Evolutionary conservation across 345 rosid species (phyloP), one percentile per base, ranked within the genome.

Genomic region (Excoecaria cochinchinensis): DNA sequence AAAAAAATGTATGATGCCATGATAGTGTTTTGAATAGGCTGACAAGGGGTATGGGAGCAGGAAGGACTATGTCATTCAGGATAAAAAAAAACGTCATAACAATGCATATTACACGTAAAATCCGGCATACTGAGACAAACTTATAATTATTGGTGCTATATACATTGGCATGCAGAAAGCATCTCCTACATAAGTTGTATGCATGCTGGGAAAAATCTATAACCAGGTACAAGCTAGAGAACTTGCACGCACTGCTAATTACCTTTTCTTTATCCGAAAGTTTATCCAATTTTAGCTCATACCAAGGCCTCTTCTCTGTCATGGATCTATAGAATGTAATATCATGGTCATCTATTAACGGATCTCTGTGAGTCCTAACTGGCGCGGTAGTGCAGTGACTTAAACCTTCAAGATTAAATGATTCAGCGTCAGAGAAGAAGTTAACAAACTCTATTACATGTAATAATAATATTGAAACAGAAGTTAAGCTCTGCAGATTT

Each of bases 201-300:
- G 22, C 7, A 69, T 69, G 59, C 13, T 19, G 31, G 52, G 22
- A 10, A 73, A 62, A 61, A 36, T 47, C 7, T 50, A 42, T 61
- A 39, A 50, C 5, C 17, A 63, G 44, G 52, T 39, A 73, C 14
- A 11, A 21, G 53, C 5, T 16, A 68, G 16, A 50, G 72, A 69
- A 63, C 67, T 59, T 39, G 67, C 59, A 78, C 22, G 75, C 52
- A 69, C 60, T 48, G 63, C 22, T 50, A 73, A 57, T n/a, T 76
- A 95, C 99, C 98, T 91, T 91, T 82, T 95, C 94, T 31, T 79
- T 81, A 74, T 95, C 97, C 7, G 98, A 86, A 71, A 95, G 80
- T 83, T 92, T 84, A 78, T 93, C 91, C 73, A 95, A 77, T 69
- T 84, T 89, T 60, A 84, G 84, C 78, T 87, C 89, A 80, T 86